Conservation (phyloP, 208 protist species). For the Naegleria lovaniensis region DNA sequence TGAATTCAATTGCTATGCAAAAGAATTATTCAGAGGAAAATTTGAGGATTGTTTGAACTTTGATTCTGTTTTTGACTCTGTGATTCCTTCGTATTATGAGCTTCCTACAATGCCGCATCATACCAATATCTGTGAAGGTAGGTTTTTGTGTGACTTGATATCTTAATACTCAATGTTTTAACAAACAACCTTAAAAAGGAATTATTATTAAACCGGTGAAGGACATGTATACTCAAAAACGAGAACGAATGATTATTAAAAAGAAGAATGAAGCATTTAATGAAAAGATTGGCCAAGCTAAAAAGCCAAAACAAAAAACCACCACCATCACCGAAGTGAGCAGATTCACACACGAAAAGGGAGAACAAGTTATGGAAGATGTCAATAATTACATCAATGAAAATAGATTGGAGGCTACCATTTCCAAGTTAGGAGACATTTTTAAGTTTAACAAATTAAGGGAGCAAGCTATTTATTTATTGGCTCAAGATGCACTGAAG, state of each 20-base stretch:
- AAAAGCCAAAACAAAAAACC: background rate
- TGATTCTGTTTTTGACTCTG: background rate
- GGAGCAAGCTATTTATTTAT: background rate
- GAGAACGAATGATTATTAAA: slow-evolving; percentile 4
- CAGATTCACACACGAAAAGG: background rate
- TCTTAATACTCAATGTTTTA: too few species aligned
- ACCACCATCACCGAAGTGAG: background rate
- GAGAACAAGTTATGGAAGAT: background rate
- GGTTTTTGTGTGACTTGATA: too few species aligned
- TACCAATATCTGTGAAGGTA: background rate
- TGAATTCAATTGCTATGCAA: background rate
- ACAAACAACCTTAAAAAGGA: too few species aligned
- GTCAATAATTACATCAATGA: background rate
- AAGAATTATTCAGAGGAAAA: background rate
- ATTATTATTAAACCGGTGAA: background rate
- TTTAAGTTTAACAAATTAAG: background rate
- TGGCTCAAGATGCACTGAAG: background rate
- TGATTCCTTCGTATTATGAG: background rate
- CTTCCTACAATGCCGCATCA: background rate
- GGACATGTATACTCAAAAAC: background rate
- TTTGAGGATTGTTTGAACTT: background rate
- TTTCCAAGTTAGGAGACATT: background rate
- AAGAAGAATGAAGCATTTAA: slow-evolving; percentile 13
- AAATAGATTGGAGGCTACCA: background rate
- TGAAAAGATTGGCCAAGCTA: background rate